Conservation (phyloP, 306 rosid genomes). For the Quercus variabilis region DNA sequence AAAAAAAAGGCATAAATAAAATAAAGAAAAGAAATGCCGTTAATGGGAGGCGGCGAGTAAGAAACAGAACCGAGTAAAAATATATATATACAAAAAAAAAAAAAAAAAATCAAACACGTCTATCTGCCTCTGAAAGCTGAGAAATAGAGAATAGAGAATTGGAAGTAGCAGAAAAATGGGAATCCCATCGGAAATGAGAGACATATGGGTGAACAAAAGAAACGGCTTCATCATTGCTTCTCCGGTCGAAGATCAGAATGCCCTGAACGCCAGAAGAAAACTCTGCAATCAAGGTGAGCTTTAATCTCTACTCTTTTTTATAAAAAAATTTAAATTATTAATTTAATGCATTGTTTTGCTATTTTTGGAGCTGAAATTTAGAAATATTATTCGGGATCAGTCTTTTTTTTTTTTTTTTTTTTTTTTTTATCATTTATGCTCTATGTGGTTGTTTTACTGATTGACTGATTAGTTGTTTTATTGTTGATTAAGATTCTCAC, state of each 20-base stretch:
- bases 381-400: background rate
- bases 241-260: constrained; percentile 60
- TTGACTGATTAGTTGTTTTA: background rate
- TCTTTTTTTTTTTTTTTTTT: no score
- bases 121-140: background rate
- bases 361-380: no score
- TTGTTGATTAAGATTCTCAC: background rate
- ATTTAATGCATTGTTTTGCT: background rate
- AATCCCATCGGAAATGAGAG: constrained; percentile 66
- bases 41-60: no score
- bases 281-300: constrained; percentile 50
- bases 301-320: background rate
- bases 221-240: constrained; percentile 52
- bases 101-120: background rate
- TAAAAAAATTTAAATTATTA: background rate
- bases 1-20: no score
- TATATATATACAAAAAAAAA: no score
- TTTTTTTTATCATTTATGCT: background rate
- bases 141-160: background rate
- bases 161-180: constrained; percentile 40
- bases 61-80: no score
- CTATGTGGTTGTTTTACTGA: background rate
- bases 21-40: no score
- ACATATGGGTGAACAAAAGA: constrained; percentile 38
- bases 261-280: constrained; percentile 30